phyloP scores from a whole-genome alignment of 257 asterid species.

The Buddleja alternifolia region DNA sequence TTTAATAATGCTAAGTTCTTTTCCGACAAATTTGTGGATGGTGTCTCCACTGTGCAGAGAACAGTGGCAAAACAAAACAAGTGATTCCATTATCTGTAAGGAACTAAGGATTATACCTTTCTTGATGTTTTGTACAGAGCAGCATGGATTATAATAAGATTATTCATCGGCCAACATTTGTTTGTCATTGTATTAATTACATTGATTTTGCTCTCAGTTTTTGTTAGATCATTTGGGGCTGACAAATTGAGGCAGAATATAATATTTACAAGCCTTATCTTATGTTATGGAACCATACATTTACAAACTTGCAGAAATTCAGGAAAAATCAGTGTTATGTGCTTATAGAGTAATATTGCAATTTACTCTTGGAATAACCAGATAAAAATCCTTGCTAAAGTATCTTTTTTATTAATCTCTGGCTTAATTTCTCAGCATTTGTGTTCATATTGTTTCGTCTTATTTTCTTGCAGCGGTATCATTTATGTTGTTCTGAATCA shows the following conservation, averaged over 20 bases:
- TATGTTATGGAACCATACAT: too few relatives aligned
- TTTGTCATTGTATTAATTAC: neutral
- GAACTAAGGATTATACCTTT: slow-evolving; percentile 1
- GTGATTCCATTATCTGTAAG: slow-evolving; percentile 45
- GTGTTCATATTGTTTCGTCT: neutral
- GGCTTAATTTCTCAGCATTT: neutral
- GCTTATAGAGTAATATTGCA: too few relatives aligned
- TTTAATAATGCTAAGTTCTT: slow-evolving; percentile 93
- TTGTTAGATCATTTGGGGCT: neutral
- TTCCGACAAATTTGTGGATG: slow-evolving; percentile 95
- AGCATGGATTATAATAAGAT: neutral
- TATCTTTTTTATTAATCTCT: neutral
- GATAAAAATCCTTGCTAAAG: neutral
- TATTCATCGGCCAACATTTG: neutral
- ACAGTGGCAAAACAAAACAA: slow-evolving; percentile 72
- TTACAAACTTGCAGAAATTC: neutral
- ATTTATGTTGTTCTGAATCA: neutral
- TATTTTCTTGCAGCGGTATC: slow-evolving; percentile 34
- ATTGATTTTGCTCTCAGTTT: neutral
- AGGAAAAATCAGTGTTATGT: neutral
- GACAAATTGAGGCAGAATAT: slow-evolving; percentile 5
- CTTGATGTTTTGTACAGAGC: neutral
- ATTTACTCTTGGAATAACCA: neutral
- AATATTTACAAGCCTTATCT: neutral
- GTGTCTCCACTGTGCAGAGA: slow-evolving; percentile 98